Base-by-base conservation (phyloP, 805 yeast genomes). In the Ogataea henricii region DNA sequence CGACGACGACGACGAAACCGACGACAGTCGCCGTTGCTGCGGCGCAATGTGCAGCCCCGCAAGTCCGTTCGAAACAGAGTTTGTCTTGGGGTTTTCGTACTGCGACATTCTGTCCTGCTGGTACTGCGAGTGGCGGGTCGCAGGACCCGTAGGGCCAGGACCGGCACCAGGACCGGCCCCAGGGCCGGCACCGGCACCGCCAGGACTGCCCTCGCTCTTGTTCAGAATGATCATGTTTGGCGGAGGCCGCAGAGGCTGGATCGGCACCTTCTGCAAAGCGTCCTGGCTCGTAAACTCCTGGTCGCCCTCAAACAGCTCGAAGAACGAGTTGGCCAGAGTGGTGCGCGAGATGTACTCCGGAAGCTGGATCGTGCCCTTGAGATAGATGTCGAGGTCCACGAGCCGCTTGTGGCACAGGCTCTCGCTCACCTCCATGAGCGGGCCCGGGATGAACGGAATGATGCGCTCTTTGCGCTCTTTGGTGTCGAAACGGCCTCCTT, bases 391-490 rank as follows among this genome's bases (percentile, higher is more conserved):
- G 50, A 80, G 68, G 59, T 79, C 81, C 48, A 74, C 76, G 53
- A 81, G 63, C 56, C 85, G 69, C 55, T 77, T 72, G 54, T 77
- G 79, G 45, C 81, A 76, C 43, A 80, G 70, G 48, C 73, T 71
- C 54, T 92, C 97, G 52, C 89, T 89, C 46, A 94, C 96, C 59
- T 86, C 87, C 32, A 95, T 85, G 40, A 92, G 76, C 2, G 99
- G 99, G 1, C 98, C 99, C 0, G 99, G 98, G 60, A 94, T 91
- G 55, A 85, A 89, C 6, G 99, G 99, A 48, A 94, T 75, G 25
- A 87, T 84, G 54, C 99, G 81, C 46, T 82, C 81, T 27, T 85
- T 85, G 52, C 96, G 81, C 44, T 82, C 81, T 22, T 87, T 87
- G 46, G 83, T 85, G 37, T 82, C 83, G 40, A 63, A 69, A 56